A percentile compares a stretch with the other conserved stretches of the same genome.
Evolutionary conservation across 164 flowering plant genomes (phyloP).

Genomic region (Saururus chinensis): DNA sequence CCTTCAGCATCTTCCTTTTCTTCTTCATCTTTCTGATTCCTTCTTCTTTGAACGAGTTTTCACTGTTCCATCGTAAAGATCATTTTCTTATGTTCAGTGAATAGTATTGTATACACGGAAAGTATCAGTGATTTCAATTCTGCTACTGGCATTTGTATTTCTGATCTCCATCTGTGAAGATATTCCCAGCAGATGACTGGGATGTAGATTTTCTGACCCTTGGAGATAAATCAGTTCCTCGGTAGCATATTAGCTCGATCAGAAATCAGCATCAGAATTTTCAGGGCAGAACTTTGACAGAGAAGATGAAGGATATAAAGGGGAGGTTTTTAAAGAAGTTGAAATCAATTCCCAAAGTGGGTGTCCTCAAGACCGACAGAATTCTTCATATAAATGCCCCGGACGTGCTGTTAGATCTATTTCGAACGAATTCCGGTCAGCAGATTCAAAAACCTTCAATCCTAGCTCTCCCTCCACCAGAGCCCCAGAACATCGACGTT

Average conservation of each 20-base stretch:
- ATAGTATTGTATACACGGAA: too few relatives aligned
- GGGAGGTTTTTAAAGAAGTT: constrained; percentile 70
- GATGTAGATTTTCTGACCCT: not conserved
- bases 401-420: constrained; percentile 22
- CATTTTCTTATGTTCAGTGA: too few relatives aligned
- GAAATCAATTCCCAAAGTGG: constrained; percentile 45
- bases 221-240: not conserved
- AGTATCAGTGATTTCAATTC: too few relatives aligned
- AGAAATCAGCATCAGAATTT: not conserved
- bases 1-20: not conserved
- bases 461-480: constrained; percentile 3
- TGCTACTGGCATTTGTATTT: too few relatives aligned
- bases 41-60: too few relatives aligned
- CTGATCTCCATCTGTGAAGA: too few relatives aligned
- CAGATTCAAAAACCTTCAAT: constrained; percentile 1
- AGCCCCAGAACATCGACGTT: constrained; percentile 33
- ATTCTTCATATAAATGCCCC: constrained; percentile 43
- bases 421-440: constrained; percentile 6
- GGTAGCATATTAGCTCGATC: not conserved
- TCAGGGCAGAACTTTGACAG: not conserved
- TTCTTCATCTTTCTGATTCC: too few relatives aligned
- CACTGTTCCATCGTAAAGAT: too few relatives aligned
- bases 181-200: too few relatives aligned
- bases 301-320: constrained; percentile 49
- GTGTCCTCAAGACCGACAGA: constrained; percentile 33